Percentiles rank a stretch among this genome's conserved stretches.
Conservation (phyloP, 345 rosid genomes). For the Eucalyptus polyanthemos region DNA sequence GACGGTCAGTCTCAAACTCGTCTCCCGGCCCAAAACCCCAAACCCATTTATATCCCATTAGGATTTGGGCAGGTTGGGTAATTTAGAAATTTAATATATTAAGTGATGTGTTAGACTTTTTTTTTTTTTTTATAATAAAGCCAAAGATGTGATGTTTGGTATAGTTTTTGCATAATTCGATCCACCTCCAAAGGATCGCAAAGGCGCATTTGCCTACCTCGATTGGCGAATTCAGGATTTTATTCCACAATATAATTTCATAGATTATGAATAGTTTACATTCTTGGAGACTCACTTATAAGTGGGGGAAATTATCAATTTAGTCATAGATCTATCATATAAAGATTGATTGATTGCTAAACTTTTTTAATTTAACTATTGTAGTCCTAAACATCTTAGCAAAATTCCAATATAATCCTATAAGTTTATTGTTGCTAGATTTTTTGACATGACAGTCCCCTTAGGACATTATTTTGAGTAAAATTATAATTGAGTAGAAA, state of each 20-base stretch:
- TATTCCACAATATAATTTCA: neutral
- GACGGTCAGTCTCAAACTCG: neutral
- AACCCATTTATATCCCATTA: neutral
- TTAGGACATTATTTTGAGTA: neutral
- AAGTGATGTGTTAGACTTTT: neutral
- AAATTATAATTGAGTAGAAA: too few species aligned
- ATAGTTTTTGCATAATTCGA: neutral
- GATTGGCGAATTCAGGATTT: neutral
- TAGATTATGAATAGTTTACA: neutral
- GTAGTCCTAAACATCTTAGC: neutral
- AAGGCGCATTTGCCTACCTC: neutral
- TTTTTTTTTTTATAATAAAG: neutral
- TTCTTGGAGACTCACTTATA: neutral
- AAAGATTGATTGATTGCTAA: neutral
- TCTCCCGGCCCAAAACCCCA: neutral
- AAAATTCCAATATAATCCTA: neutral
- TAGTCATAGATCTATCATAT: neutral
- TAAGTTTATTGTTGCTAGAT: accelerated
- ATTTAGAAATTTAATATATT: neutral
- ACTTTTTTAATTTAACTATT: neutral
- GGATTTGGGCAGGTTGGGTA: neutral
- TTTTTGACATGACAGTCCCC: neutral
- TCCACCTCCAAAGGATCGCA: neutral
- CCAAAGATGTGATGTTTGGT: neutral
- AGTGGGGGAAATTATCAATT: neutral